phyloP scores from a whole-genome alignment of 169 alveolate species.

The Babesia gibsoni region DNA sequence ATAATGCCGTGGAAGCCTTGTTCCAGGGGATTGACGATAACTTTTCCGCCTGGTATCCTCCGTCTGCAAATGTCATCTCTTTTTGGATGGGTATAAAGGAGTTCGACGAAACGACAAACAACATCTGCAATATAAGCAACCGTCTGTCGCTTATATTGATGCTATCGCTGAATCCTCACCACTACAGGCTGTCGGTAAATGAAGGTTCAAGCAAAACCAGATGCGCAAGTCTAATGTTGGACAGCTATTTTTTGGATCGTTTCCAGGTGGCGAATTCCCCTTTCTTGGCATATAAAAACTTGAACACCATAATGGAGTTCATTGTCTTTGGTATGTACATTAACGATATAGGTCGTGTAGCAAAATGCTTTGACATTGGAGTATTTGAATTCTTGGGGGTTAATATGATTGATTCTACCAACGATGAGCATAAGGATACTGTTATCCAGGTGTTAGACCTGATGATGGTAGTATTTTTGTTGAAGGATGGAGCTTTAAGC shows the following conservation, averaged over 20 bases:
- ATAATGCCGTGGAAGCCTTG: background rate
- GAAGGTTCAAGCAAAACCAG: background rate
- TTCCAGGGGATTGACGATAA: constrained; percentile 27
- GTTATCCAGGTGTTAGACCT: constrained; percentile 9
- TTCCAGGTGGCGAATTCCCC: constrained; percentile 11
- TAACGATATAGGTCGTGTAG: constrained; percentile 24
- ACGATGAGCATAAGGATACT: background rate
- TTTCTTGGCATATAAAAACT: background rate
- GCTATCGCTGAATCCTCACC: constrained; percentile 20
- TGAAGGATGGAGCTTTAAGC: constrained; percentile 8
- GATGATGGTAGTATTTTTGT: constrained; percentile 4
- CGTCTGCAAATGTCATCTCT: constrained; percentile 6
- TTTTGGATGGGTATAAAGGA: constrained; percentile 32
- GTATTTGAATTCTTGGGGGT: background rate
- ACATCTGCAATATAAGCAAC: constrained; percentile 17
- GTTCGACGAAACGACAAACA: constrained; percentile 26
- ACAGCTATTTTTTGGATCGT: background rate
- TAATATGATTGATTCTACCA: background rate
- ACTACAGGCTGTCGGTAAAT: constrained; percentile 10
- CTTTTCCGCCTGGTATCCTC: constrained; percentile 38
- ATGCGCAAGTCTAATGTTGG: background rate
- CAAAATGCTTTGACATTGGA: constrained; percentile 22
- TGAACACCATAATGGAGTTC: constrained; percentile 23
- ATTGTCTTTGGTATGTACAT: constrained; percentile 27
- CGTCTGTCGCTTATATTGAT: constrained; percentile 17